Evolutionary conservation across 176 grass and related monocot genomes (phyloP).

Genomic region (Bolboschoenus planiculmis): DNA sequence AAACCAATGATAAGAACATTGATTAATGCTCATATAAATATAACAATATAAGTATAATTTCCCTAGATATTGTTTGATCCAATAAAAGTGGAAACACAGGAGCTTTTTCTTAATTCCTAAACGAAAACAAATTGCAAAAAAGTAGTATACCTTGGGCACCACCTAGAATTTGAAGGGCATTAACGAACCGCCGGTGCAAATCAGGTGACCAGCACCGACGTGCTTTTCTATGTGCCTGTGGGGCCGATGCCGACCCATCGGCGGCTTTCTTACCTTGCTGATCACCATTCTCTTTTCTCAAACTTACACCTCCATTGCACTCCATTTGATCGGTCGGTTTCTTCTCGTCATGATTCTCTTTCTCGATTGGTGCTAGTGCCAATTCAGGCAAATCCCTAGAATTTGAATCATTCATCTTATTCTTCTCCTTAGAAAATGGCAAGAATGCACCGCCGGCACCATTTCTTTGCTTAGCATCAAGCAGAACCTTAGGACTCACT

Average conservation of each 20-base stretch:
- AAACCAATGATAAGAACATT: not conserved
- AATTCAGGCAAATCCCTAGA: conserved; percentile 49
- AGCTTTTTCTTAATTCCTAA: not conserved
- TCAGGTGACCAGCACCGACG: conserved; percentile 97
- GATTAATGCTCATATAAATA: not conserved
- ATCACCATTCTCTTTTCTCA: conserved; percentile 43
- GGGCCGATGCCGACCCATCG: conserved; percentile 29
- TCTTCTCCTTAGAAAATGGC: conserved; percentile 87
- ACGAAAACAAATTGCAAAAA: not conserved
- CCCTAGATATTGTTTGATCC: not conserved
- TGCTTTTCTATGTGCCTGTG: conserved; percentile 71
- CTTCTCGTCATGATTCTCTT: conserved; percentile 34
- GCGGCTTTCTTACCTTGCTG: conserved; percentile 4
- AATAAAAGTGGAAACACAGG: not conserved
- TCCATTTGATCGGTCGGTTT: conserved; percentile 30
- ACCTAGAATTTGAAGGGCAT: conserved; percentile 93
- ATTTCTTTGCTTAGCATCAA: conserved; percentile 32
- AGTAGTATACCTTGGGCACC: conserved; percentile 69
- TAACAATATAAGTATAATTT: no score
- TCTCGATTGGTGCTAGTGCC: conserved; percentile 59
- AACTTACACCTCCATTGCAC: conserved; percentile 12
- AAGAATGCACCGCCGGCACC: conserved; percentile 74
- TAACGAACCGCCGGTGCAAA: conserved; percentile 93
- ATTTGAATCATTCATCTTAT: conserved; percentile 20
- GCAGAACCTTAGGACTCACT: conserved; percentile 39